Evolutionary conservation across 441 rosid genomes (phyloP), one percentile per base, ranked within the genome.

Genomic region (Brassica hybrid): DNA sequence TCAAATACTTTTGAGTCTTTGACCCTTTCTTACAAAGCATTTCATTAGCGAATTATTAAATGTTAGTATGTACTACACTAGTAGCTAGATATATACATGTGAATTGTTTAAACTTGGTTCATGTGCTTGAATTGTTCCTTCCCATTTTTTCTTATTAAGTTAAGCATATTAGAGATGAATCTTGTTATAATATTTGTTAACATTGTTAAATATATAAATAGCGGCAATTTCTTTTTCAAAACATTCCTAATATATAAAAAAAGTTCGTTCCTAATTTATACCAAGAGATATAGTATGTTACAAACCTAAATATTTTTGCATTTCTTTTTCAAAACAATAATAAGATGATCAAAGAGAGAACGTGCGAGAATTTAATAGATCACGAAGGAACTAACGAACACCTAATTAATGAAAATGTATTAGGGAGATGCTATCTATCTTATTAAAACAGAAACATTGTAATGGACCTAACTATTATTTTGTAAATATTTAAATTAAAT

Each of bases 81-180:
- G 13, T 16, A 54, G 30, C 45, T 17, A 7, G 8, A 4, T 38
- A 8, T 25, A 60, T 25, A 36, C 13, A 11, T 41, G 41, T 14
- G 65, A 11, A 52, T 9, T 10, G 1, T 73, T 52, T 65, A 4
- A n/a, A 54, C 77, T n/a, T 63, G 38, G 72, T 4, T 65, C 72
- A 36, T 57, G n/a, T n/a, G 8, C 27, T 38, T 18, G 23, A 57
- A 27, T 66, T 38, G 4, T 41, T 52, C 19, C 12, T 67, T 59
- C 25, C 14, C 7, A 25, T 14, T 0, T 9, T 23, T 11, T 45
- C n/a, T n/a, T n/a, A 48, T 48, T 48, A 12, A 41, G 3, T 65
- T 50, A 34, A 52, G 54, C 64, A 52, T 65, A 34, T n/a, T 0
- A 56, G 12, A 50, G 32, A 48, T 12, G 16, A 12, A 3, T 43